Base-by-base conservation (phyloP, 176 grass and related monocot genomes). In the Oryza rufipogon region DNA sequence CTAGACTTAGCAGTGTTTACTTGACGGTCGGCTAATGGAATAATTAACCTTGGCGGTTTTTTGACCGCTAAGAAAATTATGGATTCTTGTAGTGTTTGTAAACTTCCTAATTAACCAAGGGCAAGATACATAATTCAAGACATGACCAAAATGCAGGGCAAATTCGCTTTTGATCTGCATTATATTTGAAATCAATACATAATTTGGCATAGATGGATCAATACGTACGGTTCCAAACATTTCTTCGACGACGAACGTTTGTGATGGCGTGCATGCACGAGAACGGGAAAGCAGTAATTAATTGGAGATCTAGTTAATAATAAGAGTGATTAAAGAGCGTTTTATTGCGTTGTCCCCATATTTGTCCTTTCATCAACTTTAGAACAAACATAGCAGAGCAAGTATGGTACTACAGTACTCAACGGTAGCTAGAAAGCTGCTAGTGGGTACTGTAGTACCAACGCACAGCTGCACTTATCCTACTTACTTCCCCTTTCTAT, bases 321-420 rank as follows among this genome's bases (percentile, higher is more conserved):
- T 79, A 78, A 81, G 12, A 54, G 72, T 68, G 78, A 68, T 83
- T 87, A 83, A 75, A 79, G 70, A 38, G 7, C 39, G 69, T 41
- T 87, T 90, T 84, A 90, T 80, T 84, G 85, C 80, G 20, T 39
- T 84, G 85, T 80, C 80, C 63, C 76, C 75, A 45, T 42, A 75
- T 71, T 84, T 78, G 89, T 87, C 76, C 80, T 83, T 63, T 64
- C 2, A 4, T 19, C 60, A 75, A 38, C 71, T 36, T 22, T 44
- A 82, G 45, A 68, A 60, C 4, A 38, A 71, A 28, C 75, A 16
- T 15, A 22, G 1, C 30, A 77, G 60, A 58, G 28, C 11, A 36
- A 36, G n/a, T 32, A 51, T 17, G 13, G 44, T 58, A n/a, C 2
- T 58, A n/a, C 42, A 44, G 17, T 20, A 58, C 54, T 20, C 52